Evolutionary conservation across 2,329 filamentous ascomycete genomes (phyloP).

Genomic region (Alternaria brassicicola): DNA sequence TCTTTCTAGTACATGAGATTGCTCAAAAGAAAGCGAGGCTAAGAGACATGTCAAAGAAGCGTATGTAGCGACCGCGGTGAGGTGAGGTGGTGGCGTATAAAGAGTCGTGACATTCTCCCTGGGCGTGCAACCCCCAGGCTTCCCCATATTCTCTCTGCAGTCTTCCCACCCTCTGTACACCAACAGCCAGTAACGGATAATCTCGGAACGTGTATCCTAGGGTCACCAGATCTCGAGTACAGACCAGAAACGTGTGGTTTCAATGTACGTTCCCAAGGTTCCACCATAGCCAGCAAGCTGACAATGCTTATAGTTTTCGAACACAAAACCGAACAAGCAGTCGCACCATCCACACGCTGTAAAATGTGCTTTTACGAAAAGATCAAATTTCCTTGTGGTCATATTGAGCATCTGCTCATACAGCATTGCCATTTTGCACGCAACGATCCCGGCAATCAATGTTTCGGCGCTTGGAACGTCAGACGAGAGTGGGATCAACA

Average conservation of each 20-base stretch:
- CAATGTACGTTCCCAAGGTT: neutral
- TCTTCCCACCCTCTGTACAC: neutral
- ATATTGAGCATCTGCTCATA: constrained; percentile 65
- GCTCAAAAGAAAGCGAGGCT: neutral
- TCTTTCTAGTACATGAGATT: neutral
- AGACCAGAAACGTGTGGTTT: neutral
- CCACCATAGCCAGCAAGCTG: neutral
- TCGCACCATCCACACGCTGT: neutral
- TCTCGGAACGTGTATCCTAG: neutral
- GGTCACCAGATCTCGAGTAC: neutral
- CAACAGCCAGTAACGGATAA: neutral
- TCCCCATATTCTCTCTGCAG: constrained; percentile 10
- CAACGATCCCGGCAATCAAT: constrained; percentile 72
- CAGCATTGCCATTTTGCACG: constrained; percentile 77
- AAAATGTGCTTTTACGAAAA: constrained; percentile 76
- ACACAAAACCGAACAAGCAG: neutral
- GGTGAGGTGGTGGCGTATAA: constrained; percentile 15
- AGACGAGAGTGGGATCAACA: constrained; percentile 62
- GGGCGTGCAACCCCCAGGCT: constrained; percentile 8
- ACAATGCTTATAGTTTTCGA: neutral
- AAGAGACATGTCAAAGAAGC: neutral
- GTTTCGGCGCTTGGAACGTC: constrained; percentile 70
- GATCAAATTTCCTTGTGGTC: constrained; percentile 69
- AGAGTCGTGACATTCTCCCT: constrained; percentile 1
- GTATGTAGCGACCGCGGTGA: neutral